These are phyloP conservation scores for Hansenula sp. DNA, from an alignment of 1,139 yeast species.

Conservation along the genomic window DNA sequence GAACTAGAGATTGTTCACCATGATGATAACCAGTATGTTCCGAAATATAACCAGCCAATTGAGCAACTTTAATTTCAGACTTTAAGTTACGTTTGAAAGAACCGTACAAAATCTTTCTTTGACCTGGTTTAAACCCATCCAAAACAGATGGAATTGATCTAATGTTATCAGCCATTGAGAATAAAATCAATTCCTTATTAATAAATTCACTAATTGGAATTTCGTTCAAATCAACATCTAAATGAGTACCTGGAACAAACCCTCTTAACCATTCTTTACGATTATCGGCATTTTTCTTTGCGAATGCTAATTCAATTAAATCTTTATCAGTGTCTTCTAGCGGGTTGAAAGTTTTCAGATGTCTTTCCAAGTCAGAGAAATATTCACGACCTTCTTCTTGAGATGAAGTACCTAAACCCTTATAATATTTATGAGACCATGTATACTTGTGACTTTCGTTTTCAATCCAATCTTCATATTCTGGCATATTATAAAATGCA, in stretches of 20 bases:
- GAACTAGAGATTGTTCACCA: conserved; percentile 85
- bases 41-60: conserved; percentile 84
- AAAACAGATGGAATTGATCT: conserved; percentile 92
- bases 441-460: conserved; percentile 70
- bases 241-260: conserved; percentile 85
- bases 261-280: conserved; percentile 96
- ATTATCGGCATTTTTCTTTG: conserved; percentile 94
- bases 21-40: conserved; percentile 95
- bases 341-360: conserved; percentile 81
- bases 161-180: conserved; percentile 95
- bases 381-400: conserved; percentile 81
- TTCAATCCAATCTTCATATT: conserved; percentile 91
- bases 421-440: conserved; percentile 94
- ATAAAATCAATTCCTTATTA: conserved; percentile 89
- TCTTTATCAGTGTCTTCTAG: conserved; percentile 76
- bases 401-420: conserved; percentile 96
- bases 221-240: conserved; percentile 72
- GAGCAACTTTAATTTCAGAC: conserved; percentile 85
- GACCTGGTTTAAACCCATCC: conserved; percentile 98
- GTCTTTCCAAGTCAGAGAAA: conserved; percentile 81
- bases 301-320: conserved; percentile 89
- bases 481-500: conserved; percentile 93
- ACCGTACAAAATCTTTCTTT: conserved; percentile 87
- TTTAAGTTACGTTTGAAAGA: conserved; percentile 79
- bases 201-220: conserved; percentile 94